These are phyloP conservation scores for Pleurotus platypus DNA, from an alignment of 768 basidiomycete genomes.

Conservation along the genomic window DNA sequence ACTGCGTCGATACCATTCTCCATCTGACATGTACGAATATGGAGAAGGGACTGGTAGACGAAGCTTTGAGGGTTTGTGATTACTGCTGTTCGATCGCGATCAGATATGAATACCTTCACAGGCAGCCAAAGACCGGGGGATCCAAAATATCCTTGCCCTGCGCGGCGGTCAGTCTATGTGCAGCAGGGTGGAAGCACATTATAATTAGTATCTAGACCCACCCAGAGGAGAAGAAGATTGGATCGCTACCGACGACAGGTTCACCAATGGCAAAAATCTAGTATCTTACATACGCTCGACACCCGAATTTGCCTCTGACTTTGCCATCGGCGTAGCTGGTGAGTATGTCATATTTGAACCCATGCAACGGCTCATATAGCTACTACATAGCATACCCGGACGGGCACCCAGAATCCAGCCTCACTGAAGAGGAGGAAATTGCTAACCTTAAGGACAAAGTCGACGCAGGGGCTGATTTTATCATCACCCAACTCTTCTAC, in stretches of 20 bases:
- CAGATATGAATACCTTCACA: conserved; percentile 20
- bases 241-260: conserved; percentile 80
- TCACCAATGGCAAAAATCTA: conserved; percentile 85
- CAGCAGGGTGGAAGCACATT: background rate
- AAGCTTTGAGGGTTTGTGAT: conserved; percentile 68
- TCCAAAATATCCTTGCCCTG: conserved; percentile 88
- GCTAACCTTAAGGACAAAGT: conserved; percentile 80
- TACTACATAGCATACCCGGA: conserved; percentile 80
- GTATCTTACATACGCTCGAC: conserved; percentile 82
- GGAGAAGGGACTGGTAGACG: conserved; percentile 83
- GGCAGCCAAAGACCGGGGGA: conserved; percentile 78
- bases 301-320: conserved; percentile 75
- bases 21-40: conserved; percentile 99
- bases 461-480: conserved; percentile 93
- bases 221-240: conserved; percentile 93
- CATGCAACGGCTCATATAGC: background rate
- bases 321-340: conserved; percentile 97
- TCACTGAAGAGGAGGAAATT: conserved; percentile 61
- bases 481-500: conserved; percentile 96
- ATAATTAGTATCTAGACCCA: conserved; percentile 56
- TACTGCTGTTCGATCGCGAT: background rate
- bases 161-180: conserved; percentile 66
- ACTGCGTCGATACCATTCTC: conserved; percentile 82
- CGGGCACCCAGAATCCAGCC: conserved; percentile 65
- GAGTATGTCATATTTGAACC: conserved; percentile 3